Conservation (phyloP, 2,329 filamentous ascomycete genomes). For the Fusarium denticulatum region DNA sequence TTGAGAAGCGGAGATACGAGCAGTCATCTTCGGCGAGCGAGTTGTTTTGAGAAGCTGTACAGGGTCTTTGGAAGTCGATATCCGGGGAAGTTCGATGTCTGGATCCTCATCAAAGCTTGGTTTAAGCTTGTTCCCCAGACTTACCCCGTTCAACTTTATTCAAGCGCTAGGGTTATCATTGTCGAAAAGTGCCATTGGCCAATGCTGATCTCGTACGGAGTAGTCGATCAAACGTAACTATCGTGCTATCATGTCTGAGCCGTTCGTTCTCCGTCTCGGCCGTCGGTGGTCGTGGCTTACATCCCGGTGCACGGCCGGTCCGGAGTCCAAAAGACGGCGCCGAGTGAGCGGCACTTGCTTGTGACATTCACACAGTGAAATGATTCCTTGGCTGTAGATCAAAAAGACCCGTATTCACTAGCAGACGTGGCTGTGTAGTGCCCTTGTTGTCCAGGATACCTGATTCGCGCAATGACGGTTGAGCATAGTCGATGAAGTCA, state of each 20-base stretch:
- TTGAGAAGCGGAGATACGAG: slow-evolving; percentile 29
- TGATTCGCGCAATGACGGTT: neutral
- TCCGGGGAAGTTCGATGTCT: neutral
- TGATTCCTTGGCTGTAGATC: slow-evolving; percentile 26
- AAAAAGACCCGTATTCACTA: slow-evolving; percentile 4
- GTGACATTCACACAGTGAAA: slow-evolving; percentile 25
- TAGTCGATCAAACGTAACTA: neutral
- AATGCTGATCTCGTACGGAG: neutral
- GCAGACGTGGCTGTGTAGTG: slow-evolving; percentile 22
- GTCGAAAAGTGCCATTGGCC: neutral
- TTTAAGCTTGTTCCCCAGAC: slow-evolving; percentile 1
- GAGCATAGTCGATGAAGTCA: slow-evolving; percentile 10
- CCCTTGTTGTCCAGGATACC: slow-evolving; percentile 4
- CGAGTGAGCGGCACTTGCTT: slow-evolving; percentile 21
- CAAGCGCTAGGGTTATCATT: neutral
- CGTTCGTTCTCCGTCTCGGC: slow-evolving; percentile 19
- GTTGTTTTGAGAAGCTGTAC: neutral
- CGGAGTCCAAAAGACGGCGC: slow-evolving; percentile 34
- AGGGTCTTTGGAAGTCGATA: slow-evolving; percentile 5
- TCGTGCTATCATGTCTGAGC: neutral
- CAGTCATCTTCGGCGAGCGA: slow-evolving; percentile 22
- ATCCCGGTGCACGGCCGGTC: slow-evolving; percentile 20
- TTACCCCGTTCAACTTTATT: slow-evolving; percentile 9
- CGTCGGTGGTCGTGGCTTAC: slow-evolving; percentile 16
- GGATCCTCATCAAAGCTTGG: slow-evolving; percentile 5